These are phyloP conservation scores for Solanum sejunctum DNA, from an alignment of 257 asterid genomes.

Conservation along the genomic window DNA sequence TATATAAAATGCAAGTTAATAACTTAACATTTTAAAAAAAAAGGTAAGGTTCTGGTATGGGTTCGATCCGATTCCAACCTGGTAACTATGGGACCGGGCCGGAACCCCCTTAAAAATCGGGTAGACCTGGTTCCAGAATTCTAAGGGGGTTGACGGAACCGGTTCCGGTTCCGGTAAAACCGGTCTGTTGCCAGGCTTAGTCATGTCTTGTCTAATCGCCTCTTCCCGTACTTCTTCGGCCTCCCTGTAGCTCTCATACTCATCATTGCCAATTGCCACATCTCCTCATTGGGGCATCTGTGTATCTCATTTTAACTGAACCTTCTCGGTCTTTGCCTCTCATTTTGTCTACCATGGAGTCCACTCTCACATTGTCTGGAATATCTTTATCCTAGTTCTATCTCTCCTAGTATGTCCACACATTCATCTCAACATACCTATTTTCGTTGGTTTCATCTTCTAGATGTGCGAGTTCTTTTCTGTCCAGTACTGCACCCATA, in stretches of 20 bases:
- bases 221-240: background rate
- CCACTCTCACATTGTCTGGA: background rate
- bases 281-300: background rate
- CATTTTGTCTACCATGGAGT: background rate
- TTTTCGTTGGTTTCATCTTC: background rate
- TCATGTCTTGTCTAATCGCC: background rate
- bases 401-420: background rate
- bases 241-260: background rate
- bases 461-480: background rate
- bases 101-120: no score
- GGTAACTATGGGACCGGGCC: no score
- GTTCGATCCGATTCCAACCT: no score
- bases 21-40: no score
- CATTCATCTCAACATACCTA: background rate
- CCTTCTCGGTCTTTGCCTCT: background rate
- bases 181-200: no score
- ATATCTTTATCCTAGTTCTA: background rate
- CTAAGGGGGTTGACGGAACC: no score
- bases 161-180: no score
- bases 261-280: no score
- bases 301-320: no score
- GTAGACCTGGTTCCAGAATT: no score
- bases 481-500: background rate
- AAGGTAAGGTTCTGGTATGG: no score
- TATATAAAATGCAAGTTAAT: no score